Evolutionary conservation across 2,329 filamentous ascomycete species (phyloP).

Genomic region (Pestalotiopsis sp.): DNA sequence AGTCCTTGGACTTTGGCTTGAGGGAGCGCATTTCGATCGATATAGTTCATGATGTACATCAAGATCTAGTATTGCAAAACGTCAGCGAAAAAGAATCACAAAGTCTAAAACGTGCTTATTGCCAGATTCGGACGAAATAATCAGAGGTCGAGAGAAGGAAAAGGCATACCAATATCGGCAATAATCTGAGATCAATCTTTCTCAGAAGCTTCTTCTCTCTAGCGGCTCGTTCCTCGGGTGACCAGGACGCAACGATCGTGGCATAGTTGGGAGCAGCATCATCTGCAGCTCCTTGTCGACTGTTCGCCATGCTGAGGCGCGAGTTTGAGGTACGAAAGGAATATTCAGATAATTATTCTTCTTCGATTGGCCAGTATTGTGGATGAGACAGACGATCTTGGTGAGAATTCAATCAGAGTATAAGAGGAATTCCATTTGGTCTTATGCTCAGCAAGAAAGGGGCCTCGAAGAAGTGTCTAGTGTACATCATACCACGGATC

Average conservation of each 20-base stretch:
- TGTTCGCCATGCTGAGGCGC: not conserved
- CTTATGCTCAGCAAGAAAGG: not conserved
- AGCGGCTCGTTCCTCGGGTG: constrained; percentile 37
- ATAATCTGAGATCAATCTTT: constrained; percentile 58
- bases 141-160: not conserved
- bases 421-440: not conserved
- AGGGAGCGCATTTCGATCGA: constrained; percentile 38
- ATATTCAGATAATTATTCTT: no score
- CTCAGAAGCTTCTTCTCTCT: constrained; percentile 53
- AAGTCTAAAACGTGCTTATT: no score
- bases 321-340: no score
- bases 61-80: constrained; percentile 24
- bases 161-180: constrained; percentile 53
- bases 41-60: constrained; percentile 65
- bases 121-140: not conserved
- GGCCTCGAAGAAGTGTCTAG: not conserved
- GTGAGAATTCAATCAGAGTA: not conserved
- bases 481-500: not conserved
- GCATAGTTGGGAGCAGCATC: constrained; percentile 16
- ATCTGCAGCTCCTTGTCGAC: not conserved
- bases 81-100: not conserved
- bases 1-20: constrained; percentile 43
- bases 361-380: no score
- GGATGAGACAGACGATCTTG: not conserved
- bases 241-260: constrained; percentile 20